Evolutionary conservation across 176 grass and related monocot genomes (phyloP).

Genomic region (Areca catechu): DNA sequence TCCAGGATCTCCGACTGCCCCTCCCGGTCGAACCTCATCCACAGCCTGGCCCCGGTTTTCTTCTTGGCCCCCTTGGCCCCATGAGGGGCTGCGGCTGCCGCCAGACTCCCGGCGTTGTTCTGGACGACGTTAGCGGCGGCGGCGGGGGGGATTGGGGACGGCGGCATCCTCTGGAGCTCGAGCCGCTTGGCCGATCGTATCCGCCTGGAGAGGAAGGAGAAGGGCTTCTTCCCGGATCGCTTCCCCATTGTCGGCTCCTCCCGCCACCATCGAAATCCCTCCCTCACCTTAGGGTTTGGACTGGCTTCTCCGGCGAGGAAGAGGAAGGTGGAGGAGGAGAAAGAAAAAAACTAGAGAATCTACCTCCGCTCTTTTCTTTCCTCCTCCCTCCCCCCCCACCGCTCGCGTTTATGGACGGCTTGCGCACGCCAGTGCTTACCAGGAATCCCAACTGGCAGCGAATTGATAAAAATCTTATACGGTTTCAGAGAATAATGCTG

Average conservation of each 20-base stretch:
- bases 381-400: too few species aligned
- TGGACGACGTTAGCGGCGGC: neutral
- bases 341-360: too few species aligned
- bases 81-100: neutral
- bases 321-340: too few species aligned
- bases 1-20: constrained; percentile 73
- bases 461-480: too few species aligned
- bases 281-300: neutral
- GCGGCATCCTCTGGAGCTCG: constrained; percentile 14
- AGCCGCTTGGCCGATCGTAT: constrained; percentile 7
- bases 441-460: too few species aligned
- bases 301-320: too few species aligned
- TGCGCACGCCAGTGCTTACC: too few species aligned
- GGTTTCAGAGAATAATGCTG: too few species aligned
- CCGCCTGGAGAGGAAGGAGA: constrained; percentile 48
- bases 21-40: constrained; percentile 71
- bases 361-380: too few species aligned
- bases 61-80: constrained; percentile 40
- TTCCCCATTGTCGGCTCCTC: constrained; percentile 45
- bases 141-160: constrained; percentile 17
- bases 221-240: constrained; percentile 58
- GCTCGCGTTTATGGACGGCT: too few species aligned
- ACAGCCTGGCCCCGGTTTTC: constrained; percentile 59
- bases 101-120: too few species aligned
- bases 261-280: constrained; percentile 10